Percentiles rank a stretch among this genome's conserved stretches.
Evolutionary conservation across 805 yeast species (phyloP).

Genomic region (Wickerhamomyces mucosus): DNA sequence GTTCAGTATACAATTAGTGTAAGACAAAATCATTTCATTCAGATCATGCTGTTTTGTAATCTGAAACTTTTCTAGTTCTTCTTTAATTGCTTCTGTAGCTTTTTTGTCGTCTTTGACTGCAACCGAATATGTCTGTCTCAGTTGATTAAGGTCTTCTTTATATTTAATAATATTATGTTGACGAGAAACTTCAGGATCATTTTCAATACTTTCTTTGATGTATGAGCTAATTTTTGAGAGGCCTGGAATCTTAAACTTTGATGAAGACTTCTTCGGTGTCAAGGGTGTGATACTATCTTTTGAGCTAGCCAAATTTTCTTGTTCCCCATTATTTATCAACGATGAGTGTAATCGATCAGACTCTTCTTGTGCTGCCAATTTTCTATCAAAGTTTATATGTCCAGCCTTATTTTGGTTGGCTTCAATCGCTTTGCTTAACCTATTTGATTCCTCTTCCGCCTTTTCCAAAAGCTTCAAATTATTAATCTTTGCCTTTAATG

Average conservation of each 20-base stretch:
- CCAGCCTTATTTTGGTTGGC: slow-evolving; percentile 17
- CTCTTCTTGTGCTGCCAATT: slow-evolving; percentile 10
- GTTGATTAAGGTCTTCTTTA: slow-evolving; percentile 33
- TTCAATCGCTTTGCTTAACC: slow-evolving; percentile 25
- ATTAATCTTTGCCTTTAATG: slow-evolving; percentile 24
- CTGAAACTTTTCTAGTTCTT: slow-evolving; percentile 37
- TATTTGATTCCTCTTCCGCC: slow-evolving; percentile 34
- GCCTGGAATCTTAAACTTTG: slow-evolving; percentile 47
- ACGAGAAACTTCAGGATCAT: slow-evolving; percentile 56
- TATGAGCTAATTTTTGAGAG: slow-evolving; percentile 40
- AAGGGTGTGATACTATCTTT: slow-evolving; percentile 8
- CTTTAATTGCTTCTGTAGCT: slow-evolving; percentile 34
- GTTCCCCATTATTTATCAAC: no score
- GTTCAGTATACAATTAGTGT: slow-evolving; percentile 44
- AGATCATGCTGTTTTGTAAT: slow-evolving; percentile 40
- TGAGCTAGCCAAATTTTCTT: no score
- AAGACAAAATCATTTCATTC: slow-evolving; percentile 40
- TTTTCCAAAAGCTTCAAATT: slow-evolving; percentile 28
- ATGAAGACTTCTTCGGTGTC: slow-evolving; percentile 18
- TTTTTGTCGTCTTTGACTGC: slow-evolving; percentile 44
- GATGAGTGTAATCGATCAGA: no score
- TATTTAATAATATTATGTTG: slow-evolving; percentile 38
- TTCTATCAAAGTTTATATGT: slow-evolving; percentile 21
- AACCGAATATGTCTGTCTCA: slow-evolving; percentile 40
- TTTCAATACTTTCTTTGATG: slow-evolving; percentile 53